Conservation (phyloP, 176 grass and related monocot species). For the Saccharum spontaneum region DNA sequence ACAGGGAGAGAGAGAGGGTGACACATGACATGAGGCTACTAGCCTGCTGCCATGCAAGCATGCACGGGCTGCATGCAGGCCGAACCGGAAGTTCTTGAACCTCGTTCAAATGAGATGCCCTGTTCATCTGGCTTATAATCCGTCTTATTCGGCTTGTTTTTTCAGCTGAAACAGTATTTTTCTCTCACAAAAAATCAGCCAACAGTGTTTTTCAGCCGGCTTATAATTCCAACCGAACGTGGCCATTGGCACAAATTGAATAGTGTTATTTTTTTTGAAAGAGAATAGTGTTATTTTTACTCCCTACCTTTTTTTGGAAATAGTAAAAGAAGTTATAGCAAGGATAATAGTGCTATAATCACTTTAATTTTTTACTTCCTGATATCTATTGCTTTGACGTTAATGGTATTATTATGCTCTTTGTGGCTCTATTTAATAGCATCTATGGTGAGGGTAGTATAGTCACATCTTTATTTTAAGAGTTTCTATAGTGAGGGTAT, state of each 20-base stretch:
- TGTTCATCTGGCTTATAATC: no score
- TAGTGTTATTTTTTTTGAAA: neutral
- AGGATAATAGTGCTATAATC: neutral
- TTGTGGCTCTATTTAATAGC: no score
- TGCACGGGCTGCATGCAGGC: neutral
- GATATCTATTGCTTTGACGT: no score
- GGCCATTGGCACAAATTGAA: neutral
- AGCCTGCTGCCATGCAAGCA: constrained; percentile 21
- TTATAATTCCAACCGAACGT: no score
- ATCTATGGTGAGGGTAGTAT: neutral
- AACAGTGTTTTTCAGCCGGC: no score
- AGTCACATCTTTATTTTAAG: neutral
- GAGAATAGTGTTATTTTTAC: neutral
- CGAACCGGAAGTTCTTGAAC: neutral
- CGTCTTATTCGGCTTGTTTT: no score
- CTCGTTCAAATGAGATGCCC: no score
- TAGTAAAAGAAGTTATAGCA: neutral
- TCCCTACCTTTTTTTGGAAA: no score
- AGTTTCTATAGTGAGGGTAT: neutral
- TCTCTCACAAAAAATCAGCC: no score
- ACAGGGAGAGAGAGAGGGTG: neutral
- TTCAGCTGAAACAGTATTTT: no score
- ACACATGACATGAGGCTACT: neutral
- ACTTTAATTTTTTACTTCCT: neutral
- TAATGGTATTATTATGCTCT: no score